Base-by-base conservation (phyloP, 306 rosid species). In the Quercus engelmannii region DNA sequence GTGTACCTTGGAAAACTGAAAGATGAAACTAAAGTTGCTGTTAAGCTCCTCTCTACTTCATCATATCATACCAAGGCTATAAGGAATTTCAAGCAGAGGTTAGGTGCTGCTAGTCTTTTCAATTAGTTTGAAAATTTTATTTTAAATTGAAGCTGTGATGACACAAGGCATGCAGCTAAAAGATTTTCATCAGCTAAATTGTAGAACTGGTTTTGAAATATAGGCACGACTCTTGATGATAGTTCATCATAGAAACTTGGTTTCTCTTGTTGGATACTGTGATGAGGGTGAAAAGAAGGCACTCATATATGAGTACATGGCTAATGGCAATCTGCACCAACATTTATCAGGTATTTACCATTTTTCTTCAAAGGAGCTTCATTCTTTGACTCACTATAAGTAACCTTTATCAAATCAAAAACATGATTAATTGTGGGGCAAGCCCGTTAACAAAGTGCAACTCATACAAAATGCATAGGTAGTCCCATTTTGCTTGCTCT, bases 181-280 rank as follows among this genome's bases (percentile, higher is more conserved):
- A 46, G 14, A 9, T 8, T 46, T 46, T 46, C 52, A 46, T 46
- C 52, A 46, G 0, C 52, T 46, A 11, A 46, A 0, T 43, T 43
- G 11, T 1, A 43, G 13, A 1, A 43, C 52, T 46, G 52, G 14
- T 10, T 46, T 46, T 46, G 52, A 46, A 21, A 31, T 74, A 77
- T 55, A 83, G 83, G 77, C 82, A 3, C 69, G 77, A 65, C 71
- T 82, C 41, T 5, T 77, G 49, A 77, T 77, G 81, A 33, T 77
- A 25, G 75, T 73, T 77, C 81, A 82, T 73, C 85, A 82, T 23
- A 49, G 81, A n/a, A 49, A 82, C 25, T 55, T 85, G 26, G 80
- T 75, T 20, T 74, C 72, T 62, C 85, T 86, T 3, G 69, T 86
- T 71, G 89, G 89, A 2, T 83, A 63, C 52, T 46, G 15, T 46